Conservation (phyloP, 2,329 filamentous ascomycete genomes). For the Pyrenochaeta sp. region DNA sequence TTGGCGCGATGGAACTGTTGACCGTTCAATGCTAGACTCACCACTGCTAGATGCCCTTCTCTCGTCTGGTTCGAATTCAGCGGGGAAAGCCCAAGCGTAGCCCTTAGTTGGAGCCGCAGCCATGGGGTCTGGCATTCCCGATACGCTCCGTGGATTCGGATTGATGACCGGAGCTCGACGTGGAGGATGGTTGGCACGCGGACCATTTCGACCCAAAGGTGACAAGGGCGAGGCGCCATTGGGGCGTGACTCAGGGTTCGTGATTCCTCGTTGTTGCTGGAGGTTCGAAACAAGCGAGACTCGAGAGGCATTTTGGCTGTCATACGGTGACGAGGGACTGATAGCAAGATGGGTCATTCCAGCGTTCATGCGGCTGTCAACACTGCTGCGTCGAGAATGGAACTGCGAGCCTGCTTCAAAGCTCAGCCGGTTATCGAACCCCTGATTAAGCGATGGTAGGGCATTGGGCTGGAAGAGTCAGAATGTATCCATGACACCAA, state of each 20-base stretch:
- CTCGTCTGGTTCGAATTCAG: constrained; percentile 68
- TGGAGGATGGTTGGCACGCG: constrained; percentile 51
- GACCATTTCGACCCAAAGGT: constrained; percentile 50
- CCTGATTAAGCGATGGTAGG: constrained; percentile 67
- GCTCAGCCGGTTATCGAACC: constrained; percentile 57
- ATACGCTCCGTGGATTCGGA: constrained; percentile 68
- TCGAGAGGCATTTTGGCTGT: constrained; percentile 79
- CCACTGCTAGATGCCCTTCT: constrained; percentile 58
- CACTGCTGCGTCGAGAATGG: constrained; percentile 76
- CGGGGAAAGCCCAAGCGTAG: constrained; percentile 84
- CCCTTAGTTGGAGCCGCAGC: constrained; percentile 83
- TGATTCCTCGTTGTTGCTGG: constrained; percentile 65
- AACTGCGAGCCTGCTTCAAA: constrained; percentile 60
- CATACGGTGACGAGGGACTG: constrained; percentile 73
- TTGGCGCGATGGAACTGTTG: constrained; percentile 70
- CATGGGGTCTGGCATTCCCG: constrained; percentile 68
- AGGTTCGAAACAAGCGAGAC: constrained; percentile 76
- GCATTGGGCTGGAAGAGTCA: constrained; percentile 46
- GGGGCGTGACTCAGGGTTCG: constrained; percentile 47
- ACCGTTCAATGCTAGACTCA: constrained; percentile 58
- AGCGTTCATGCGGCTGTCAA: constrained; percentile 80
- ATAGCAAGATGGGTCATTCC: constrained; percentile 75
- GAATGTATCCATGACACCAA: background rate
- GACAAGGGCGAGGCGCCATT: constrained; percentile 57
- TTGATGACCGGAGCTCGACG: constrained; percentile 78